Evolutionary conservation across 176 grass and related monocot genomes (phyloP).

Genomic region (Secale cereale): DNA sequence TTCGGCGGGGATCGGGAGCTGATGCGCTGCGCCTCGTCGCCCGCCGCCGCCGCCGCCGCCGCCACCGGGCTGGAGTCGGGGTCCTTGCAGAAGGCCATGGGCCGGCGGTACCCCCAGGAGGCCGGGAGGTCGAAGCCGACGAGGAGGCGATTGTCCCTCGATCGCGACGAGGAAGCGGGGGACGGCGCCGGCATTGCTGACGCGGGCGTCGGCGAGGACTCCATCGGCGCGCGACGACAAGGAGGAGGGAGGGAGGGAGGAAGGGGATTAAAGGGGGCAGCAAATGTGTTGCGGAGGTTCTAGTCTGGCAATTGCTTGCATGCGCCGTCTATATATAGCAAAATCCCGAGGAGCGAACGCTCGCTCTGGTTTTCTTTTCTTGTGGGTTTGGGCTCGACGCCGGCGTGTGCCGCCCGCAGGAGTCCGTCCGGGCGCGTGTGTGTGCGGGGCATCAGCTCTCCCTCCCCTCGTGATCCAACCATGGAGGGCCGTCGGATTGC

Average conservation of each 20-base stretch:
- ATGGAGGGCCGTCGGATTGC: not conserved
- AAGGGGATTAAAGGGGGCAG: constrained; percentile 35
- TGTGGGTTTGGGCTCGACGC: not conserved
- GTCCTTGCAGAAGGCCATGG: constrained; percentile 46
- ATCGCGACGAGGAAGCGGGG: not conserved
- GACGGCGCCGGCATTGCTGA: constrained; percentile 12
- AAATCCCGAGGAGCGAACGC: not conserved
- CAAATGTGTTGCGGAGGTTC: constrained; percentile 17
- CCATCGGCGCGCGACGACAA: constrained; percentile 18
- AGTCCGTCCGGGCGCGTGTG: not conserved
- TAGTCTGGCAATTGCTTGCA: constrained; percentile 40
- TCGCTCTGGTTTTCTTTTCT: not conserved
- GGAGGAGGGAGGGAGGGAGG: not conserved
- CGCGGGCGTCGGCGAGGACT: constrained; percentile 32
- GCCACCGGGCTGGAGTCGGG: not conserved
- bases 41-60: not conserved
- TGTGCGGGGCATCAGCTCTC: not conserved
- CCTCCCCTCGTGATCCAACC: too few relatives aligned
- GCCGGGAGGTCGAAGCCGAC: constrained; percentile 39
- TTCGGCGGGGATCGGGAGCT: not conserved
- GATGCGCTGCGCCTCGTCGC: not conserved
- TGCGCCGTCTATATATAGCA: constrained; percentile 37
- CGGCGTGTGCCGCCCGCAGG: not conserved
- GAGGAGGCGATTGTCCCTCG: constrained; percentile 31
- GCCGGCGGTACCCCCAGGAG: constrained; percentile 38